Conservation (phyloP, 306 rosid genomes). For the Castanospermum australe region DNA sequence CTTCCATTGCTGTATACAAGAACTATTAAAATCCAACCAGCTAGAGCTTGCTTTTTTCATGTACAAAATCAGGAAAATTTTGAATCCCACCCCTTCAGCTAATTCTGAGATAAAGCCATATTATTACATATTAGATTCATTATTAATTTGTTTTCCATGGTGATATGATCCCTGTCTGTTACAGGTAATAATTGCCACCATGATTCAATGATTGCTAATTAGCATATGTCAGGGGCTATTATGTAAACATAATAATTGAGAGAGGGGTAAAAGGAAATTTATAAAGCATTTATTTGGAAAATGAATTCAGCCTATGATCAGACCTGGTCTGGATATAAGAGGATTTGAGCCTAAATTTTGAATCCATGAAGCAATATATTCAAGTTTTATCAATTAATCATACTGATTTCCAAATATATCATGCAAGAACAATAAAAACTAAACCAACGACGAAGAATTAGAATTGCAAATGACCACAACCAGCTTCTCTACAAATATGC, state of each 20-base stretch:
- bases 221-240: neutral
- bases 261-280: neutral
- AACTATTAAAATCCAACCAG: slow-evolving; percentile 13
- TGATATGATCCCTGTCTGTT: neutral
- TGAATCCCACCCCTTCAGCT: neutral
- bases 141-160: neutral
- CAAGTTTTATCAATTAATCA: neutral
- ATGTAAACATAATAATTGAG: neutral
- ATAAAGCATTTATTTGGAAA: neutral
- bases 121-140: neutral
- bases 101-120: slow-evolving; percentile 11
- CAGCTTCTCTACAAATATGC: neutral
- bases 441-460: neutral
- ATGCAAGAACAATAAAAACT: neutral
- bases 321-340: neutral
- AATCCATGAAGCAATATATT: neutral
- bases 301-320: neutral
- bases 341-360: neutral
- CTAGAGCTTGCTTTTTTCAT: neutral
- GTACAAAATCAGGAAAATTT: neutral
- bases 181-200: neutral
- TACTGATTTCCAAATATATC: neutral
- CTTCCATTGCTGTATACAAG: slow-evolving; percentile 31
- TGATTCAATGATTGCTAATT: neutral
- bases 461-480: too few relatives aligned